Percentiles rank a stretch among this genome's conserved stretches.
Evolutionary conservation across 768 basidiomycete species (phyloP).

Genomic region (Leccinum ochraceum): DNA sequence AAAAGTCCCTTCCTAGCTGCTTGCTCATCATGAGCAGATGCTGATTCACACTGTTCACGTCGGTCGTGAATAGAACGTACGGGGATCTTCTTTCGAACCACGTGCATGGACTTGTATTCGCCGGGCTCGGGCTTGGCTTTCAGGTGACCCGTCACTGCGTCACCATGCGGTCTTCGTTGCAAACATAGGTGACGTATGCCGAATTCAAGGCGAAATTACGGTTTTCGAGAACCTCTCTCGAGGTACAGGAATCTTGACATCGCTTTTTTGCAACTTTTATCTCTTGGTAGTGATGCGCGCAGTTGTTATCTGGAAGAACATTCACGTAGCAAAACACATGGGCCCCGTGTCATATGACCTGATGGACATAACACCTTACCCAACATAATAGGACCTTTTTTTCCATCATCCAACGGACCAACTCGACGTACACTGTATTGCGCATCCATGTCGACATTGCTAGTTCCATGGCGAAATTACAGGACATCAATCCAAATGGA

Average conservation of each 20-base stretch:
- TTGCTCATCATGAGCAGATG: neutral
- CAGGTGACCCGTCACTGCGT: constrained; percentile 48
- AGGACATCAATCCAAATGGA: too few species aligned
- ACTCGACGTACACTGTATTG: too few species aligned
- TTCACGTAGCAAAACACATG: too few species aligned
- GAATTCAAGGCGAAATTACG: constrained; percentile 50
- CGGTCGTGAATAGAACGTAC: too few species aligned
- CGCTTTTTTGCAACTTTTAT: constrained; percentile 24
- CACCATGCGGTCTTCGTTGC: constrained; percentile 41
- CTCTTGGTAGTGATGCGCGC: neutral
- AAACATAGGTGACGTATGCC: constrained; percentile 33
- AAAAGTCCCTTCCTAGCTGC: neutral
- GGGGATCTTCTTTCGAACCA: constrained; percentile 42
- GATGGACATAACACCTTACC: neutral
- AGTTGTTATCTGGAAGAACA: too few species aligned
- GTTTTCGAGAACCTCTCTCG: constrained; percentile 48
- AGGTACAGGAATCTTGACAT: constrained; percentile 42
- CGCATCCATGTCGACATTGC: too few species aligned
- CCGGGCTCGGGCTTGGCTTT: constrained; percentile 54
- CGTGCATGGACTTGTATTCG: constrained; percentile 44
- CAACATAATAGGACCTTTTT: neutral
- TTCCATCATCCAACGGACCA: too few species aligned
- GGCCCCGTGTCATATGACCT: neutral
- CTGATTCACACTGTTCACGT: too few species aligned
- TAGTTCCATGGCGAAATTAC: too few species aligned